Base-by-base conservation (phyloP, 139 green algal genomes). In the Chlamydomonas incerta region DNA sequence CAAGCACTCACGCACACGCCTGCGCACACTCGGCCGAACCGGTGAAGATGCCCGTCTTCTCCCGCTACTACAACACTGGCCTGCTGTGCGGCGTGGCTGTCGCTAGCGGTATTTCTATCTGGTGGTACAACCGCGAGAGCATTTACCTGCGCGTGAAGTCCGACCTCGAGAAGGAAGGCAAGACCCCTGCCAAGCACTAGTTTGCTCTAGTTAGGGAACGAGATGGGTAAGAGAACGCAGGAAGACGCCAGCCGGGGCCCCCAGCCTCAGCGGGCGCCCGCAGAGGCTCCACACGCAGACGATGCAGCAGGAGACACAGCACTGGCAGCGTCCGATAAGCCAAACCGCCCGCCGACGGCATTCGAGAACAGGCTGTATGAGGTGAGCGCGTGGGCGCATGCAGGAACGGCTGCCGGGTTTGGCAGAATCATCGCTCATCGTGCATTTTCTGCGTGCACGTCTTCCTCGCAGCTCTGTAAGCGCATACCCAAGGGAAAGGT, bases 401-500 rank as follows among this genome's bases (percentile, higher is more conserved):
- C 26, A 1, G 5, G 71, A 71, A 9, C 46, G 33, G 18, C 20
- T 37, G 10, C 46, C 29, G 2, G 35, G 2, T 67, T 50, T 60
- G 29, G 34, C 34, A 46, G 34, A 82, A 62, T 23, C 20, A 58
- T 58, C 5, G 35, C 24, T 6, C 18, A 37, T 9, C 72, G 35
- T 20, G 8, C 28, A 8, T 1, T 46, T 31, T 47, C 46, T 67
- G 21, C 29, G n/a, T n/a, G n/a, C n/a, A n/a, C n/a, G n/a, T n/a
- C n/a, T n/a, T n/a, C 0, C 31, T 2, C 69, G 77, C 87, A 94
- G 91, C 72, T 92, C 8, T 96, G 93, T 83, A 92, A 88, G 62
- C 66, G 52, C 28, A 95, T 97, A 33, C 95, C 95, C 0, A 60
- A 83, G 4, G 95, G 95, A 65, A 94, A 92, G 65, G 95, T 97